phyloP scores from a whole-genome alignment of 2,329 filamentous ascomycete genomes.

The Tothia fuscella region DNA sequence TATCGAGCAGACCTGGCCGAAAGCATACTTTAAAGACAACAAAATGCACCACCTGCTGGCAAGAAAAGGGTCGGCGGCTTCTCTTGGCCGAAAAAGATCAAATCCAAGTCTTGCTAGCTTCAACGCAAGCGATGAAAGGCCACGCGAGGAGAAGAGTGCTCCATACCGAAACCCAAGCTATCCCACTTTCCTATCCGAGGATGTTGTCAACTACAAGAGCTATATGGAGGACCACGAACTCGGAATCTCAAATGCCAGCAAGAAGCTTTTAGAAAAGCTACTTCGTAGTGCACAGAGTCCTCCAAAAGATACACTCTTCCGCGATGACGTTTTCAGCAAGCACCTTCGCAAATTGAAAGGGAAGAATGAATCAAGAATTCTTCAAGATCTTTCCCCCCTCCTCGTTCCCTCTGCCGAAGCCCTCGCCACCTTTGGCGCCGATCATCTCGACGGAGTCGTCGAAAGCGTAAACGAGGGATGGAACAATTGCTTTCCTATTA shows the following conservation, averaged over 20 bases:
- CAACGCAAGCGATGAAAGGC: neutral
- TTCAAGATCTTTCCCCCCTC: constrained; percentile 1
- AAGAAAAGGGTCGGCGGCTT: too few species aligned
- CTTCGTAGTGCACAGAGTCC: neutral
- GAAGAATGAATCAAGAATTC: constrained; percentile 1
- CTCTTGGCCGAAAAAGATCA: too few species aligned
- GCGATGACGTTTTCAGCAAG: constrained; percentile 5
- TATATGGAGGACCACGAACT: constrained; percentile 13
- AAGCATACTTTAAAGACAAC: too few species aligned
- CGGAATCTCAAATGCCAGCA: constrained; percentile 13
- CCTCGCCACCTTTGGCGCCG: neutral
- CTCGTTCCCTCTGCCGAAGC: constrained; percentile 6
- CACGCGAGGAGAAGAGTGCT: constrained; percentile 12
- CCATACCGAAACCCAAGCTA: constrained; percentile 15
- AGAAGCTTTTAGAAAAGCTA: constrained; percentile 14
- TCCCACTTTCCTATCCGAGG: too few species aligned
- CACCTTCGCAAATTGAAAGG: neutral
- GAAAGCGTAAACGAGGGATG: constrained; percentile 9
- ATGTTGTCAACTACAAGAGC: constrained; percentile 14
- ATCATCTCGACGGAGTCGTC: too few species aligned
- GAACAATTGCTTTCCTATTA: constrained; percentile 25
- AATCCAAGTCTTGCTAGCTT: constrained; percentile 8
- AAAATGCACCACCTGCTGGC: too few species aligned
- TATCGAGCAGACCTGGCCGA: too few species aligned
- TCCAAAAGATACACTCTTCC: neutral